phyloP scores from a whole-genome alignment of 202 grass and related monocot species.

The Schoenoplectus triqueter region DNA sequence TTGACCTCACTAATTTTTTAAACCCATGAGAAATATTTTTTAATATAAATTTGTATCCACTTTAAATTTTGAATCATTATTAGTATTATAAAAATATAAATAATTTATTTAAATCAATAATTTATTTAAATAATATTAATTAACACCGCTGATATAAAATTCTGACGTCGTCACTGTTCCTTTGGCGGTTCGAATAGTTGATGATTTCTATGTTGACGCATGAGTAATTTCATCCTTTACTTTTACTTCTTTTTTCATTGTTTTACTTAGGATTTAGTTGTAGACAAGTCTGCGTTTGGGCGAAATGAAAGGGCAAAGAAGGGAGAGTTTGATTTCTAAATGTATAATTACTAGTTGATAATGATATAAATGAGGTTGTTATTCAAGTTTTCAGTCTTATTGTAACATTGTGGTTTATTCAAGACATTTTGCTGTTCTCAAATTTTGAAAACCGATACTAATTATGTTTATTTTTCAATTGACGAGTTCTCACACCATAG shows the following conservation, averaged over 20 bases:
- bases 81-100: no score
- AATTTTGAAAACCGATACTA: not conserved
- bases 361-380: conserved; percentile 1
- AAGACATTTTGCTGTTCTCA: not conserved
- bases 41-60: no score
- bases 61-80: no score
- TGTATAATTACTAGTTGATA: conserved; percentile 30
- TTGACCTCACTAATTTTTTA: no score
- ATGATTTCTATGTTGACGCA: conserved; percentile 65
- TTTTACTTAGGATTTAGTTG: not conserved
- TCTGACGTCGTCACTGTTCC: no score
- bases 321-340: not conserved
- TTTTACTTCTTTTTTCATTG: not conserved
- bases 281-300: not conserved
- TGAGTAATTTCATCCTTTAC: conserved; percentile 35
- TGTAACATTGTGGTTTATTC: not conserved
- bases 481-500: not conserved
- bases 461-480: not conserved
- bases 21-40: no score
- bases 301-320: conserved; percentile 5
- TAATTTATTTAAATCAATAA: no score
- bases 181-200: conserved; percentile 60
- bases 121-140: no score
- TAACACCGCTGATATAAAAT: no score
- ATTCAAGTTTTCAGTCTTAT: not conserved